These are phyloP conservation scores for Aspergillus spinulosporus DNA, from an alignment of 2,329 filamentous ascomycete species.

Conservation along the genomic window DNA sequence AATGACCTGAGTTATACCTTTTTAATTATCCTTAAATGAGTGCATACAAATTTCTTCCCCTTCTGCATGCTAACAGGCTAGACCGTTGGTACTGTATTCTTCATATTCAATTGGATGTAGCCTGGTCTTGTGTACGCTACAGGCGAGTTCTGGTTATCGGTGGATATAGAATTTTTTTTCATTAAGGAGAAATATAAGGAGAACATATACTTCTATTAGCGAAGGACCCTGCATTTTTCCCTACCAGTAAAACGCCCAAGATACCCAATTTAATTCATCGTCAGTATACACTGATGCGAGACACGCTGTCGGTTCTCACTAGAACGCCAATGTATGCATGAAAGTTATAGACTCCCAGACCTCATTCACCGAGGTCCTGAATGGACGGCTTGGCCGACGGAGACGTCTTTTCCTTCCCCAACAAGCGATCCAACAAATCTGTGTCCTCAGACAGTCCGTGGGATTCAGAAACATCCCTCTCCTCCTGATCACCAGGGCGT, in stretches of 20 bases:
- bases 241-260: constrained; percentile 6
- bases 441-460: constrained; percentile 21
- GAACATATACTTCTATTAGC: background rate
- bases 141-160: constrained; percentile 7
- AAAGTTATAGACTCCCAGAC: background rate
- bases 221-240: background rate
- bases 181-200: background rate
- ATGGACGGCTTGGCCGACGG: constrained; percentile 38
- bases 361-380: constrained; percentile 37
- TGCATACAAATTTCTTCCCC: constrained; percentile 31
- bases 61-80: constrained; percentile 28
- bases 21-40: constrained; percentile 15
- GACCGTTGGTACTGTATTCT: constrained; percentile 18
- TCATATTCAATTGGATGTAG: constrained; percentile 11
- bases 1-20: constrained; percentile 20
- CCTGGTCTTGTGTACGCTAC: constrained; percentile 17
- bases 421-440: constrained; percentile 38
- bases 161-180: constrained; percentile 10
- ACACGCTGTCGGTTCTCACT: background rate
- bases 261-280: background rate
- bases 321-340: constrained; percentile 11
- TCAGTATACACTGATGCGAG: background rate
- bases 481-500: constrained; percentile 23
- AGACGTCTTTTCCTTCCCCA: constrained; percentile 34
- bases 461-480: background rate